Evolutionary conservation across 345 rosid species (phyloP), one percentile per base, ranked within the genome.

Genomic region (Citrus trifoliata): DNA sequence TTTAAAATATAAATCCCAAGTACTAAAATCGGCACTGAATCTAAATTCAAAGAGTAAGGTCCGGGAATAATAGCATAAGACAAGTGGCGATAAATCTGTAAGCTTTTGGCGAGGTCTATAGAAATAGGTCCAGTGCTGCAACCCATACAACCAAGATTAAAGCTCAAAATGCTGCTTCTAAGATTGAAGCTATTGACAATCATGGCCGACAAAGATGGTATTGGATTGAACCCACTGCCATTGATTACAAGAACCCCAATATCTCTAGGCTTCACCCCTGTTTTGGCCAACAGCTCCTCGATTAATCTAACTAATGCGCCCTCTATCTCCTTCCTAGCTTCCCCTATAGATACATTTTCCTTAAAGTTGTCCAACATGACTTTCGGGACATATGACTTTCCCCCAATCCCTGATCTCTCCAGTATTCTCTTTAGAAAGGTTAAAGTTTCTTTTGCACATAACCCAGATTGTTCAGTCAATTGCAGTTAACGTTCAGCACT

Each of bases 201-300:
- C 87, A 80, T 82, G 33, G 89, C 80, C 10, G 87, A 84, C 4
- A 86, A 78, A 7, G 89, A 86, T 2, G 87, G 87, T 7, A 77
- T 78, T 1, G 76, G 85, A 72, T 83, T 78, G 70, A 86, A 86
- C 80, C 80, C 21, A 40, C 89, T 78, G 22, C 82, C 72, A 33
- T 80, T 86, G 67, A 82, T 87, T 24, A 86, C 80, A n/a, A 86
- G 68, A 66, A 86, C 80, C 73, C 89, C 87, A 24, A 84, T 86
- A 74, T 84, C 87, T 78, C 79, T 82, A 2, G 82, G 78, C 81
- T 80, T 75, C 22, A 82, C 79, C 7, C 81, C 75, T 3, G 87
- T 76, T 76, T 86, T 84, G 14, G 68, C 84, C 55, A 86, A 70
- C 9, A 84, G 72, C 75, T 80, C 73, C 14, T 86, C 86, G 48